Percentiles rank a stretch among this genome's conserved stretches.
Conservation (phyloP, 2,329 filamentous ascomycete species). For the Rasamsonia emersonii region DNA sequence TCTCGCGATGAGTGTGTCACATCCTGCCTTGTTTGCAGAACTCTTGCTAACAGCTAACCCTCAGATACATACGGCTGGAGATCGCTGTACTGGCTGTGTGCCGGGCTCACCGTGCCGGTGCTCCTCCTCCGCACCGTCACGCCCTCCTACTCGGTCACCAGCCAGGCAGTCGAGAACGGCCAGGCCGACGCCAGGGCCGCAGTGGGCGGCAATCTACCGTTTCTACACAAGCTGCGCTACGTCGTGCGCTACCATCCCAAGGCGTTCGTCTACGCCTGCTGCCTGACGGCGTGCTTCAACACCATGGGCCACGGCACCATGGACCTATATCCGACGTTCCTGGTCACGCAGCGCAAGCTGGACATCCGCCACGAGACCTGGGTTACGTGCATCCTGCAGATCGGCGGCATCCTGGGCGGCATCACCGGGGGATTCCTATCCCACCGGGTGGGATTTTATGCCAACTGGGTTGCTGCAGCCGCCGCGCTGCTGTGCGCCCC, state of each 20-base stretch:
- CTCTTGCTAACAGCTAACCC: not conserved
- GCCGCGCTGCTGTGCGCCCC: slow-evolving; percentile 1
- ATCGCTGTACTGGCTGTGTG: slow-evolving; percentile 2
- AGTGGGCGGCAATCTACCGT: slow-evolving; percentile 4
- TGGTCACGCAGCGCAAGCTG: slow-evolving; percentile 1
- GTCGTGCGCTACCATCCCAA: slow-evolving; percentile 2
- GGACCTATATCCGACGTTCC: slow-evolving; percentile 5
- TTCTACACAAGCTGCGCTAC: slow-evolving; percentile 2
- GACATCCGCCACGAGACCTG: slow-evolving; percentile 2
- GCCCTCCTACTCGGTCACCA: slow-evolving; percentile 3
- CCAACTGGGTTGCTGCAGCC: slow-evolving; percentile 5
- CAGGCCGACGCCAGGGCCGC: slow-evolving; percentile 2
- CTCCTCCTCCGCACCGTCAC: not conserved
- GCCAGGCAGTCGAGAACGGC: slow-evolving; percentile 1
- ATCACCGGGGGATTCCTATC: slow-evolving; percentile 1
- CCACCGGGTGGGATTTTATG: slow-evolving; percentile 1
- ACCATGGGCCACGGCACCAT: slow-evolving; percentile 6
- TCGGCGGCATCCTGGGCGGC: slow-evolving; percentile 2
- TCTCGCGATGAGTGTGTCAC: slow-evolving; percentile 6
- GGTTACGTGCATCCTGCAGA: slow-evolving; percentile 3
- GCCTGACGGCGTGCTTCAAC: slow-evolving; percentile 2
- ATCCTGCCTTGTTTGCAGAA: not conserved
- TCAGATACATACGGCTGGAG: slow-evolving; percentile 5
- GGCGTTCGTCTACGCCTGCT: slow-evolving; percentile 2
- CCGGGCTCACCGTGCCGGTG: slow-evolving; percentile 1